phyloP scores from a whole-genome alignment of 331 rosid genomes.

The Rosa hybrid region DNA sequence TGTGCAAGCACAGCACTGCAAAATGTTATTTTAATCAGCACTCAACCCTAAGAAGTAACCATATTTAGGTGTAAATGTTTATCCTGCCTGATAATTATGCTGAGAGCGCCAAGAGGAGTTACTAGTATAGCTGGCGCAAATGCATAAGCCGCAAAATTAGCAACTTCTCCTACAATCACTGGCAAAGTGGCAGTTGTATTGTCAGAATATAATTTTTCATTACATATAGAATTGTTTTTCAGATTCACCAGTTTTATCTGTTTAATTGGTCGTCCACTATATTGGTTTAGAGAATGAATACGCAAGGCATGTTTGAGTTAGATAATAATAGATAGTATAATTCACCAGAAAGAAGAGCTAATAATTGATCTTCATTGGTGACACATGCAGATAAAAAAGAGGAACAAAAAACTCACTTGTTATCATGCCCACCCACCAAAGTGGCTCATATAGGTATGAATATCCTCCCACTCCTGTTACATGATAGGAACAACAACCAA shows the following conservation, averaged over 20 bases:
- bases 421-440: conserved; percentile 99
- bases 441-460: conserved; percentile 95
- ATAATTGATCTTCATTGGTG: background rate
- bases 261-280: too few relatives aligned
- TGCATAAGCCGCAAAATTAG: conserved; percentile 97
- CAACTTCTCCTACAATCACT: conserved; percentile 98
- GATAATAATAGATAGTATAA: background rate
- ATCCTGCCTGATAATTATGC: conserved; percentile 95
- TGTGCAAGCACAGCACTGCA: conserved; percentile 99
- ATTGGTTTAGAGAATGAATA: too few relatives aligned
- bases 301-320: background rate
- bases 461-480: conserved; percentile 89
- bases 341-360: too few relatives aligned
- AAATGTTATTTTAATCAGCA: conserved; percentile 43
- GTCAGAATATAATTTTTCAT: conserved; percentile 36
- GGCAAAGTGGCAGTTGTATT: conserved; percentile 40
- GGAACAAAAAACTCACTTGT: conserved; percentile 65
- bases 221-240: too few relatives aligned
- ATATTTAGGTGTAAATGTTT: conserved; percentile 17
- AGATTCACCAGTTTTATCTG: background rate
- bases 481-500: too few relatives aligned
- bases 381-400: background rate
- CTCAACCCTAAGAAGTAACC: conserved; percentile 29
- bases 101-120: conserved; percentile 98
- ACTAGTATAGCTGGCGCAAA: conserved; percentile 98